phyloP scores from a whole-genome alignment of 768 basidiomycete genomes.

The Kwoniella sp. region DNA sequence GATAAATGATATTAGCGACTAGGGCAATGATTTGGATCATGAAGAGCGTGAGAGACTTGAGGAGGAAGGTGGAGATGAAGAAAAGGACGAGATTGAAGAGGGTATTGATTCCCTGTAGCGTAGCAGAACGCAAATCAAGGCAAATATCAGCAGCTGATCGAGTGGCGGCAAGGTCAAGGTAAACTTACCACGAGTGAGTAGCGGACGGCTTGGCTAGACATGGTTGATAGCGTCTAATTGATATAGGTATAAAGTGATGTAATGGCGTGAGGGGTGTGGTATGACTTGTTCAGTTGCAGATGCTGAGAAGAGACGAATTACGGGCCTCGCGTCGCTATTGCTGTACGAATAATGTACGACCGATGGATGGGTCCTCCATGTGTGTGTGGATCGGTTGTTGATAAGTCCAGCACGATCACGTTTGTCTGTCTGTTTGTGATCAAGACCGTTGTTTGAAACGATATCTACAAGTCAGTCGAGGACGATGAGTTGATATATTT shows the following conservation, averaged over 20 bases:
- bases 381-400: no score
- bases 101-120: background rate
- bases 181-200: background rate
- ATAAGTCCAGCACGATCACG: no score
- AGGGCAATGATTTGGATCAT: background rate
- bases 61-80: conserved; percentile 1
- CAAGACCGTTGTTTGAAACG: no score
- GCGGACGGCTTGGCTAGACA: background rate
- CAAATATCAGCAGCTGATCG: background rate
- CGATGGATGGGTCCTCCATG: no score
- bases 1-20: background rate
- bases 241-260: background rate
- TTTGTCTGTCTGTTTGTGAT: no score
- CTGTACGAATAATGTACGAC: no score
- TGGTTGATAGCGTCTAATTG: background rate
- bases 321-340: no score
- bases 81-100: background rate
- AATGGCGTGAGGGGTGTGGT: background rate
- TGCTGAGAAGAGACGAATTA: no score
- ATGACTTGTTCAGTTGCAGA: no score
- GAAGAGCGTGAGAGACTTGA: background rate
- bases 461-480: no score
- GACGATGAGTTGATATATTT: no score
- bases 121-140: background rate
- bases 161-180: background rate